Evolutionary conservation across 1,139 yeast species (phyloP).

Genomic region (Taphrina populina): DNA sequence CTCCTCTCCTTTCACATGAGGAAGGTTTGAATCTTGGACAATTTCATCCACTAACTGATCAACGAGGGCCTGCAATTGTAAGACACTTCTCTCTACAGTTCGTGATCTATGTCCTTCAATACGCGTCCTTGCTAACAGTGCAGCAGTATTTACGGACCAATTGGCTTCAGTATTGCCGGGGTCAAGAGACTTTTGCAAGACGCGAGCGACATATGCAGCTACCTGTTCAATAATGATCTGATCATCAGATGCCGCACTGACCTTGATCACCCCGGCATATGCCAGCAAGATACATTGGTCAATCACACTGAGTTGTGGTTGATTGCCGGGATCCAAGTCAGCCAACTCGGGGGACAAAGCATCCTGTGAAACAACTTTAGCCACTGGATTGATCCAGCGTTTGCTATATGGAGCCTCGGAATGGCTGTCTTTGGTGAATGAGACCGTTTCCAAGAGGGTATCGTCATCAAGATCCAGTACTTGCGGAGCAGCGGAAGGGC

Average conservation of each 20-base stretch:
- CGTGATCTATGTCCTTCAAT: constrained; percentile 77
- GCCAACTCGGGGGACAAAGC: constrained; percentile 60
- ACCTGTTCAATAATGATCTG: constrained; percentile 75
- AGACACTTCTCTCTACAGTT: constrained; percentile 88
- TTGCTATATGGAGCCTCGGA: constrained; percentile 9
- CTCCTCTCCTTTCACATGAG: constrained; percentile 49
- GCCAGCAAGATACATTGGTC: constrained; percentile 73
- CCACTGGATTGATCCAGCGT: constrained; percentile 12
- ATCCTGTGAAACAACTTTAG: constrained; percentile 43
- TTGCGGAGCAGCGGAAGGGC: constrained; percentile 38
- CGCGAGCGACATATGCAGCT: constrained; percentile 68
- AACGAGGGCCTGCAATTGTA: constrained; percentile 88
- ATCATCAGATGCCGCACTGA: constrained; percentile 49
- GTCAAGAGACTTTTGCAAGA: constrained; percentile 47
- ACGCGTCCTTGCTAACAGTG: constrained; percentile 85
- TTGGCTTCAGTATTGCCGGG: constrained; percentile 44
- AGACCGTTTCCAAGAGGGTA: constrained; percentile 70
- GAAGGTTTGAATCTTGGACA: constrained; percentile 49
- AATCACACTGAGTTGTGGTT: constrained; percentile 66
- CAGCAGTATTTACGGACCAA: constrained; percentile 79
- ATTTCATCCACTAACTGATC: constrained; percentile 78
- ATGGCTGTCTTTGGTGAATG: constrained; percentile 32
- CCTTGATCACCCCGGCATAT: constrained; percentile 59
- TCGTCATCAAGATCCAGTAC: constrained; percentile 62
- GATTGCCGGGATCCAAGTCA: constrained; percentile 70